Conservation (phyloP, 2,329 filamentous ascomycete genomes). For the Calonectria hawksworthii region DNA sequence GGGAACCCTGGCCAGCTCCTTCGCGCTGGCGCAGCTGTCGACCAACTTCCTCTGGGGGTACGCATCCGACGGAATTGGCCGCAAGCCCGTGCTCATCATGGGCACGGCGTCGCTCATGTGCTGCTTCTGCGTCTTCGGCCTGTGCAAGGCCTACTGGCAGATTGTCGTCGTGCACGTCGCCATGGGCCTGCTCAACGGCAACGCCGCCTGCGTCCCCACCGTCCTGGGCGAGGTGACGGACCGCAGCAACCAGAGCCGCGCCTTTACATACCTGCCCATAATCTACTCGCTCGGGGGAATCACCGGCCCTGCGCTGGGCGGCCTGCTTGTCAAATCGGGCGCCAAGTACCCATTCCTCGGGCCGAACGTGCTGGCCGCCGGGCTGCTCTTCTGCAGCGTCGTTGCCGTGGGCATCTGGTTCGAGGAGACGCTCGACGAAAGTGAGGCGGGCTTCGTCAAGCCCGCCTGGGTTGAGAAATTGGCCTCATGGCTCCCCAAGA, state of each 20-base stretch:
- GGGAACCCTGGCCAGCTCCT: conserved; percentile 89
- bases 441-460: conserved; percentile 46
- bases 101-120: conserved; percentile 86
- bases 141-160: conserved; percentile 86
- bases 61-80: conserved; percentile 75
- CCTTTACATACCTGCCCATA: conserved; percentile 94
- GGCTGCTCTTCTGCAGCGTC: conserved; percentile 79
- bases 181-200: conserved; percentile 96
- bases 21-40: conserved; percentile 91
- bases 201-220: conserved; percentile 93
- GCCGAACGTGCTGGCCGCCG: conserved; percentile 85
- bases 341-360: conserved; percentile 84
- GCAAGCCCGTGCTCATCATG: conserved; percentile 81
- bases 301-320: conserved; percentile 92
- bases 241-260: conserved; percentile 91
- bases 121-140: conserved; percentile 90
- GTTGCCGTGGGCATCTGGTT: conserved; percentile 83
- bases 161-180: conserved; percentile 86
- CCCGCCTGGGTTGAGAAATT: conserved; percentile 52
- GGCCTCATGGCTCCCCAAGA: conserved; percentile 44
- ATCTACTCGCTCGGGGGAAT: conserved; percentile 97
- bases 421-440: conserved; percentile 77
- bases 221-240: conserved; percentile 96
- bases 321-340: conserved; percentile 74
- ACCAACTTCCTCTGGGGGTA: conserved; percentile 81